Conservation (phyloP, 1,284 basidiomycete genomes). For the Leccinum angustisporum region DNA sequence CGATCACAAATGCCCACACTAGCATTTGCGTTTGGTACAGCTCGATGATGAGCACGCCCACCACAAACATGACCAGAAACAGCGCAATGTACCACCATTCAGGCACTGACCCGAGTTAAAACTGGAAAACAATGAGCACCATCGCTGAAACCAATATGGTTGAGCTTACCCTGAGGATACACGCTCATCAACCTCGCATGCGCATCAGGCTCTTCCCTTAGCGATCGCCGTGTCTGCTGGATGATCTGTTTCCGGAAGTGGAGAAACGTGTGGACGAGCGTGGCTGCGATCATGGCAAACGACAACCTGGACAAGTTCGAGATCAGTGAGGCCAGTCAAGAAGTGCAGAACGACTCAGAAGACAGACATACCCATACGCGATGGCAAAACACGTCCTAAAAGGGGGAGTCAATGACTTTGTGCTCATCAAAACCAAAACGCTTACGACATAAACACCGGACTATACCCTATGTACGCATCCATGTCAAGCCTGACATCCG, state of each 20-base stretch:
- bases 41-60: slow-evolving; percentile 58
- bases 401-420: background rate
- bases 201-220: slow-evolving; percentile 71
- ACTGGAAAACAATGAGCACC: slow-evolving; percentile 27
- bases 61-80: slow-evolving; percentile 45
- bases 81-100: slow-evolving; percentile 36
- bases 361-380: slow-evolving; percentile 40
- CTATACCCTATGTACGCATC: slow-evolving; percentile 64
- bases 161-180: slow-evolving; percentile 64
- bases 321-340: background rate
- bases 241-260: slow-evolving; percentile 71
- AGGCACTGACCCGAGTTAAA: slow-evolving; percentile 19
- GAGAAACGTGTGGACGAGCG: slow-evolving; percentile 66
- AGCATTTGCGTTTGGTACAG: slow-evolving; percentile 59
- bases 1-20: slow-evolving; percentile 51
- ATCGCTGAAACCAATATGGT: background rate
- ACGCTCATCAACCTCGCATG: slow-evolving; percentile 71
- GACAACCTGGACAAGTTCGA: slow-evolving; percentile 29
- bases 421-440: background rate
- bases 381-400: slow-evolving; percentile 43
- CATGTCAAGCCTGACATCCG: slow-evolving; percentile 49
- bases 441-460: slow-evolving; percentile 61
- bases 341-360: background rate
- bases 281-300: slow-evolving; percentile 68
- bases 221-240: slow-evolving; percentile 48